These are phyloP conservation scores for Penicillium sp. DNA, from an alignment of 2,329 filamentous ascomycete species.

Conservation along the genomic window DNA sequence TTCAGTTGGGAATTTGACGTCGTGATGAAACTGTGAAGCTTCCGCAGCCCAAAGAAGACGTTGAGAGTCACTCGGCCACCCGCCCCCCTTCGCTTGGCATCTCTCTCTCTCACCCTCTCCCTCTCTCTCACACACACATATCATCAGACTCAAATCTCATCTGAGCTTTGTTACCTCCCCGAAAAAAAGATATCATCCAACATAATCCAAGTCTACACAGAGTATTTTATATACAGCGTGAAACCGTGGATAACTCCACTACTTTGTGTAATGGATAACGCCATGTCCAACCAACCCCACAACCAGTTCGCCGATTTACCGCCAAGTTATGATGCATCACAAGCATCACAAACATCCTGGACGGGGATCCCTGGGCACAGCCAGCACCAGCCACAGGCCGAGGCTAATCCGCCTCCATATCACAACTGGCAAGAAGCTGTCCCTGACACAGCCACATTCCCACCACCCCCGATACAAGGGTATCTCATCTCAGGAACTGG, in stretches of 20 bases:
- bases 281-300: constrained; percentile 2
- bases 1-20: background rate
- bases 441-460: constrained; percentile 59
- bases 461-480: constrained; percentile 57
- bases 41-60: background rate
- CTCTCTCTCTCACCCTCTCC: background rate
- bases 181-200: no score
- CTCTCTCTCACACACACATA: background rate
- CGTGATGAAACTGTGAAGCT: background rate
- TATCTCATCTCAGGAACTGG: constrained; percentile 56
- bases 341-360: constrained; percentile 4
- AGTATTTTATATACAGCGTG: background rate
- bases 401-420: constrained; percentile 52
- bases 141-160: background rate
- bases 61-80: background rate
- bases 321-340: constrained; percentile 10
- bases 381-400: constrained; percentile 1
- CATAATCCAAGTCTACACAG: no score
- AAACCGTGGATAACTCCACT: background rate
- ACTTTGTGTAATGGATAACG: background rate
- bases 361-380: background rate
- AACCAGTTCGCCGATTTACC: constrained; percentile 2
- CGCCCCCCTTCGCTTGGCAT: constrained; percentile 20
- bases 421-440: constrained; percentile 62
- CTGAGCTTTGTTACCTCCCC: background rate